phyloP scores from a whole-genome alignment of 192 early-diverging fungal genomes.

The Lunasporangiospora selenospora region DNA sequence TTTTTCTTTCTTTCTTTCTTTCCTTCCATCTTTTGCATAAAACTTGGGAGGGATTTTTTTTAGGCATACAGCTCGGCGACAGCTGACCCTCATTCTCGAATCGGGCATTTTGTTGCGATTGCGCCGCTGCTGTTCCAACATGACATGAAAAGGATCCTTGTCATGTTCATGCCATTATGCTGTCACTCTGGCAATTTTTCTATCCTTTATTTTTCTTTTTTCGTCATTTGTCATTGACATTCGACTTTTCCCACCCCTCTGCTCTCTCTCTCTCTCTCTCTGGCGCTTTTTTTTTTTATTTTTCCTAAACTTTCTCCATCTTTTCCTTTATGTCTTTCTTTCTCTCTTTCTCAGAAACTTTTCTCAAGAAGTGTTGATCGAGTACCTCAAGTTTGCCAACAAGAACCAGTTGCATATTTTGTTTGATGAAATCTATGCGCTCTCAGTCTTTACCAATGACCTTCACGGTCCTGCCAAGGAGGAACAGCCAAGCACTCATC shows the following conservation, averaged over 20 bases:
- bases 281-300: background rate
- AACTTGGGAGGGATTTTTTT: no score
- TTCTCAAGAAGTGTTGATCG: conserved; percentile 56
- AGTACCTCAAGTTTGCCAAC: conserved; percentile 69
- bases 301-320: background rate
- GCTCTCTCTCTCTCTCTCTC: no score
- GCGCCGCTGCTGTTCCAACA: no score
- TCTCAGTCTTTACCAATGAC: conserved; percentile 62
- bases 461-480: conserved; percentile 20
- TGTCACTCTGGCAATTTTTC: no score
- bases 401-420: conserved; percentile 68
- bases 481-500: conserved; percentile 28
- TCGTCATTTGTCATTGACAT: no score
- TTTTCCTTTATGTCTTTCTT: background rate
- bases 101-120: no score
- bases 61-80: no score
- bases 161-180: no score
- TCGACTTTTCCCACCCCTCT: no score
- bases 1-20: background rate
- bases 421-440: conserved; percentile 85
- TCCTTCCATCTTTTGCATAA: background rate
- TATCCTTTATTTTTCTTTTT: no score
- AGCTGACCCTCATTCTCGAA: no score
- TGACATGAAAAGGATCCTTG: no score
- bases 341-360: conserved; percentile 48